These are phyloP conservation scores for Oryza coarctata DNA, from an alignment of 176 grass and related monocot species.

Conservation along the genomic window DNA sequence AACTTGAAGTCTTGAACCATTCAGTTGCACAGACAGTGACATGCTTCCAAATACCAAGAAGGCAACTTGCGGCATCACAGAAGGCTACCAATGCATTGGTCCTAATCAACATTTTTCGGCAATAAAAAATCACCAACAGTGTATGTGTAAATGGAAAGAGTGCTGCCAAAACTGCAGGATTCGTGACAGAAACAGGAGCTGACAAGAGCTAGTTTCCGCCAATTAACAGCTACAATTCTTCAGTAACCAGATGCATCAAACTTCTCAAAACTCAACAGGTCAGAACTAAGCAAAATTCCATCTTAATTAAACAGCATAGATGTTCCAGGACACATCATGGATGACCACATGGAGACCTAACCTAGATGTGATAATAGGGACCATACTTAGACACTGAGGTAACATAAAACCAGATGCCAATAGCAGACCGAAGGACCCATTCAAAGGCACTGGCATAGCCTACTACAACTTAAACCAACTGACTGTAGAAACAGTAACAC, in stretches of 20 bases:
- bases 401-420: conserved; percentile 15
- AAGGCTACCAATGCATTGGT: not conserved
- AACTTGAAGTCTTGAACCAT: not conserved
- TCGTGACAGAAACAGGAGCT: not conserved
- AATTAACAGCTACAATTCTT: not conserved
- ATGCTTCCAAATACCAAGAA: conserved; percentile 4
- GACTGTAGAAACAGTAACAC: not conserved
- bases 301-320: not conserved
- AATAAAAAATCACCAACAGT: not conserved
- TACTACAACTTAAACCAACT: not conserved
- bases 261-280: not conserved
- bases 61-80: not conserved
- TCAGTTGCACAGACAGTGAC: not conserved
- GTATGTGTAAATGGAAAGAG: not conserved
- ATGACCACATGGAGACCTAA: not conserved
- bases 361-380: not conserved
- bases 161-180: not conserved
- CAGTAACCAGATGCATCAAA: not conserved
- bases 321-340: not conserved
- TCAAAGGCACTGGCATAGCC: not conserved
- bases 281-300: not conserved
- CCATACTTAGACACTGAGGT: not conserved
- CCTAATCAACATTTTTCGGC: not conserved
- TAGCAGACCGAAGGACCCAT: not conserved
- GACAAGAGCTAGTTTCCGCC: not conserved